Percentiles rank a stretch among this genome's conserved stretches.
Conservation (phyloP, 2,329 filamentous ascomycete genomes). For the Alternaria gaisen region DNA sequence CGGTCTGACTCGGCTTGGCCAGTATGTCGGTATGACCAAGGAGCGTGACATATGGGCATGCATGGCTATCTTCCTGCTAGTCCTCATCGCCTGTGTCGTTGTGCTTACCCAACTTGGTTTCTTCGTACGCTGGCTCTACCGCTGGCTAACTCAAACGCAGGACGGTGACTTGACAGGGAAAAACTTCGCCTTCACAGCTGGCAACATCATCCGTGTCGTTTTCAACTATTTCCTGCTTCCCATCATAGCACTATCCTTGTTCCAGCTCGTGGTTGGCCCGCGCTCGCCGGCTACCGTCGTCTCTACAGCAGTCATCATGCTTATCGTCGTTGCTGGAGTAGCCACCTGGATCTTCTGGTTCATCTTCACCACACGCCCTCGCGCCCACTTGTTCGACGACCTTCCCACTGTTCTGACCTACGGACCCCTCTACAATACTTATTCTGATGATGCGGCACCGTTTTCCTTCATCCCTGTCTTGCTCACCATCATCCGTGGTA, state of each 20-base stretch:
- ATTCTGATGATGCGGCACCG: conserved; percentile 88
- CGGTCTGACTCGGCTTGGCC: conserved; percentile 80
- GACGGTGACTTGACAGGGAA: conserved; percentile 91
- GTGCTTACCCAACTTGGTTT: conserved; percentile 81
- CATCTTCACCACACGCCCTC: conserved; percentile 81
- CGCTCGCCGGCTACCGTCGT: conserved; percentile 75
- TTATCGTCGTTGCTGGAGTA: conserved; percentile 76
- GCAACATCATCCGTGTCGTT: conserved; percentile 74
- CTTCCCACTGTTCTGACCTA: conserved; percentile 88
- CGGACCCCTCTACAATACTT: conserved; percentile 96
- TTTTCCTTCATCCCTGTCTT: conserved; percentile 89
- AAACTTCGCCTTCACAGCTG: conserved; percentile 80
- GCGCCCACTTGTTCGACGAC: conserved; percentile 91
- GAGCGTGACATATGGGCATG: conserved; percentile 89
- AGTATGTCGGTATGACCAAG: conserved; percentile 81
- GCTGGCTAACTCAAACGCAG: conserved; percentile 72
- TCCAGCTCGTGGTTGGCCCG: conserved; percentile 82
- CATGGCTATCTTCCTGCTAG: conserved; percentile 89
- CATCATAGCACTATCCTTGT: conserved; percentile 85
- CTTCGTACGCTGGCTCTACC: conserved; percentile 76
- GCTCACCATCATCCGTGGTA: conserved; percentile 83
- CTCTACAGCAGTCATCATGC: conserved; percentile 76
- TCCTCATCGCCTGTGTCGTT: conserved; percentile 74
- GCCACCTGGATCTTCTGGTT: conserved; percentile 81
- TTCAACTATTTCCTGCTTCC: conserved; percentile 94